These are phyloP conservation scores for Candida germanica DNA, from an alignment of 805 yeast genomes.

Conservation along the genomic window DNA sequence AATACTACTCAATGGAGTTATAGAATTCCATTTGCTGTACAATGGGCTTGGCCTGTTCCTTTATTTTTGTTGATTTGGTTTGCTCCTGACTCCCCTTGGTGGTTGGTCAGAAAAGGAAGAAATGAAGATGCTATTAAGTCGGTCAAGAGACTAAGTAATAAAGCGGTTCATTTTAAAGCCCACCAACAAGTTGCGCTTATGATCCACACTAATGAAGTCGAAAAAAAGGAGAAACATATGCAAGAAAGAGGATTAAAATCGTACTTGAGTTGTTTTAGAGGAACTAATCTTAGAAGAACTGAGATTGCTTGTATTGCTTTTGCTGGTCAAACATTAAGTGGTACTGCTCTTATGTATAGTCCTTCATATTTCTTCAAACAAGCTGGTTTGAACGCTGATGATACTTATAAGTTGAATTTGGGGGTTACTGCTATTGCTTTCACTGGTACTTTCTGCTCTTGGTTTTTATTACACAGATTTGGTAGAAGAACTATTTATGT, in stretches of 20 bases:
- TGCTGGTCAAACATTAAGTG: slow-evolving; percentile 43
- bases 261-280: slow-evolving; percentile 46
- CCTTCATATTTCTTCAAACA: slow-evolving; percentile 49
- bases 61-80: slow-evolving; percentile 39
- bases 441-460: slow-evolving; percentile 24
- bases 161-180: slow-evolving; percentile 9
- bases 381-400: slow-evolving; percentile 41
- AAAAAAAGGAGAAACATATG: slow-evolving; percentile 21
- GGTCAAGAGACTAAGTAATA: slow-evolving; percentile 30
- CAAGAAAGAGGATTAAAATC: slow-evolving; percentile 22
- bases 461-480: slow-evolving; percentile 25
- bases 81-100: slow-evolving; percentile 59
- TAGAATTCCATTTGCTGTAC: slow-evolving; percentile 53
- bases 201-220: slow-evolving; percentile 30
- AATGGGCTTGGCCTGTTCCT: slow-evolving; percentile 57
- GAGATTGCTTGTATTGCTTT: slow-evolving; percentile 43
- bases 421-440: slow-evolving; percentile 29
- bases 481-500: slow-evolving; percentile 41
- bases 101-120: slow-evolving; percentile 43
- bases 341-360: slow-evolving; percentile 45
- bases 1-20: slow-evolving; percentile 37
- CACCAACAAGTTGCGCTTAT: slow-evolving; percentile 15
- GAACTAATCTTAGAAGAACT: slow-evolving; percentile 47
- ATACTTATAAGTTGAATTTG: slow-evolving; percentile 27
- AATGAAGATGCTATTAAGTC: slow-evolving; percentile 42